Conservation (phyloP, 148 eudicot genomes). For the Limonium bicolor region DNA sequence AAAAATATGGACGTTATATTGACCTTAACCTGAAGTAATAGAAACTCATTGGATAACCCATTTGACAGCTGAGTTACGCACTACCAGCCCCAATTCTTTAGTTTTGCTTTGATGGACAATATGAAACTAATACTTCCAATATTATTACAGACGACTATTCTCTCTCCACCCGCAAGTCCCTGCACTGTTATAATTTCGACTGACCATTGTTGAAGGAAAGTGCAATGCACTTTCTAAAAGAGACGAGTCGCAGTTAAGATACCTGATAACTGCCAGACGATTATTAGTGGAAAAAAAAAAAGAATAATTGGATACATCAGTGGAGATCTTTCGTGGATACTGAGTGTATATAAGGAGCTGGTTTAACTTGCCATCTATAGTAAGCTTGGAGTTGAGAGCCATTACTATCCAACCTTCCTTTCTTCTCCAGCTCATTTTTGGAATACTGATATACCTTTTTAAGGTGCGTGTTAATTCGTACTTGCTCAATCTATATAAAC, state of each 20-base stretch:
- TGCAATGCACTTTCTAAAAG: slow-evolving; percentile 1
- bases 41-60: no score
- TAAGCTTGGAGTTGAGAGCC: neutral
- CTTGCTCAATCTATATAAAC: neutral
- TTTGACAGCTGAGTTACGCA: no score
- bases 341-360: slow-evolving; percentile 11
- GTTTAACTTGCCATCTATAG: slow-evolving; percentile 6
- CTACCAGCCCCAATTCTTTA: no score
- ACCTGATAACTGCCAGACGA: slow-evolving; percentile 1
- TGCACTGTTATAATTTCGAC: neutral
- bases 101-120: no score
- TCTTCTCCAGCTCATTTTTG: neutral
- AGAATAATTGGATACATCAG: neutral
- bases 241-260: slow-evolving; percentile 1
- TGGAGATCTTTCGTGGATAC: neutral
- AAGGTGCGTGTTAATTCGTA: neutral
- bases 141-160: no score
- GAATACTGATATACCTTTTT: neutral
- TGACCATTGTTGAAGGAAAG: neutral
- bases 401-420: neutral
- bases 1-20: no score
- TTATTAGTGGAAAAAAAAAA: neutral
- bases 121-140: no score
- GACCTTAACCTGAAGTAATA: no score
- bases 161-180: neutral